These are phyloP conservation scores for Celoporthe dispersa DNA, from an alignment of 2,329 filamentous ascomycete species.

Conservation along the genomic window DNA sequence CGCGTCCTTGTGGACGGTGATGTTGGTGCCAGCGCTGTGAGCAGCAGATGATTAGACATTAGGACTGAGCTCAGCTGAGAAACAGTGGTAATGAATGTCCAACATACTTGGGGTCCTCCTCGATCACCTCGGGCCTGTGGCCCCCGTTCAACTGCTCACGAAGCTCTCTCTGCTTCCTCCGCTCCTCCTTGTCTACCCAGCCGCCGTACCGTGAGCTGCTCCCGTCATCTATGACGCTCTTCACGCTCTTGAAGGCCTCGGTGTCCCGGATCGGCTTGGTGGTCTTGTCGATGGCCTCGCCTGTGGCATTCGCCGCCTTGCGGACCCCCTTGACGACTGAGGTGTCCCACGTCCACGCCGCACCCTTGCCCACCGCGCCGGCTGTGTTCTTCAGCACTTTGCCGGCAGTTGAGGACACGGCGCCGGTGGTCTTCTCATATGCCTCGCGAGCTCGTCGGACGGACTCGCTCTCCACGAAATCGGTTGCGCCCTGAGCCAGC, in stretches of 20 bases:
- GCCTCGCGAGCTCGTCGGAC: slow-evolving; percentile 85
- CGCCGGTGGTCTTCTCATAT: slow-evolving; percentile 84
- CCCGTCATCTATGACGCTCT: slow-evolving; percentile 95
- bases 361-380: slow-evolving; percentile 84
- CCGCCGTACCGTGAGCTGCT: slow-evolving; percentile 95
- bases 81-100: slow-evolving; percentile 29
- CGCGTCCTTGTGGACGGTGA: slow-evolving; percentile 95
- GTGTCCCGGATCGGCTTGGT: slow-evolving; percentile 93
- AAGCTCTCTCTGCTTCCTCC: slow-evolving; percentile 75
- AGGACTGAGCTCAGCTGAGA: slow-evolving; percentile 25
- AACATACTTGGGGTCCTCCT: slow-evolving; percentile 87
- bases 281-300: slow-evolving; percentile 88
- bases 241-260: slow-evolving; percentile 92
- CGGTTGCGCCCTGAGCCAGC: slow-evolving; percentile 82
- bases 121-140: slow-evolving; percentile 61
- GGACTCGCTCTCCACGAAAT: slow-evolving; percentile 91
- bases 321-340: slow-evolving; percentile 88
- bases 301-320: slow-evolving; percentile 83
- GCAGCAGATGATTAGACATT: slow-evolving; percentile 34
- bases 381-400: slow-evolving; percentile 85
- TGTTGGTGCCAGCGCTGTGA: slow-evolving; percentile 83
- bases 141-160: slow-evolving; percentile 67
- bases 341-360: slow-evolving; percentile 97
- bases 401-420: slow-evolving; percentile 77
- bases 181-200: slow-evolving; percentile 96